Conservation (phyloP, 129 eudicot species). For the Daucus carota region DNA sequence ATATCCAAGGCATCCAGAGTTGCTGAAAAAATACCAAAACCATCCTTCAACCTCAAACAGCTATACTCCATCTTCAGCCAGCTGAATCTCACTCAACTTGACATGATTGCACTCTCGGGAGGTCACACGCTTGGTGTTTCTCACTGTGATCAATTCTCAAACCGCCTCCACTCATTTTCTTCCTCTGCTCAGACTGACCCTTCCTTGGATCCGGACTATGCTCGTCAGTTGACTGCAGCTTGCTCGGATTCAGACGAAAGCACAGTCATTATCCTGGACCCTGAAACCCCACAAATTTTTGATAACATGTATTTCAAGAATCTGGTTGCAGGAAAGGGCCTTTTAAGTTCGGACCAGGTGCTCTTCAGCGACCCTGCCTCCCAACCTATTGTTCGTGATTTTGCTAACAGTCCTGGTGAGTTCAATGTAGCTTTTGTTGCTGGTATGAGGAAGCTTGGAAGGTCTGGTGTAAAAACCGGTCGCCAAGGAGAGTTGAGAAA, state of each 20-base stretch:
- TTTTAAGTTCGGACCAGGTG: conserved; percentile 69
- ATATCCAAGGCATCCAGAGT: conserved; percentile 63
- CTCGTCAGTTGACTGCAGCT: conserved; percentile 40
- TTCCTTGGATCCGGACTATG: conserved; percentile 48
- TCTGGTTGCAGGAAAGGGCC: conserved; percentile 54
- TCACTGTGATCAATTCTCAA: conserved; percentile 58
- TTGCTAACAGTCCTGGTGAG: conserved; percentile 39
- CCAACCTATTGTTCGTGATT: conserved; percentile 43
- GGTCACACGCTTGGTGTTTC: conserved; percentile 75
- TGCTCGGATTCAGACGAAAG: conserved; percentile 56
- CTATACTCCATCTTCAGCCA: conserved; percentile 52
- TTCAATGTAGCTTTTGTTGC: conserved; percentile 55
- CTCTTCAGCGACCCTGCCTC: conserved; percentile 46
- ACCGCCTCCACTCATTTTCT: conserved; percentile 63
- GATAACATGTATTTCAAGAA: conserved; percentile 62
- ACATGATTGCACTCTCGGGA: conserved; percentile 83
- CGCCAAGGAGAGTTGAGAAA: conserved; percentile 58
- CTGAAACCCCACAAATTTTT: conserved; percentile 40
- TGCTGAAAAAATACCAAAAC: conserved; percentile 61
- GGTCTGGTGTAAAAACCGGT: conserved; percentile 58
- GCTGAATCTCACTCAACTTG: conserved; percentile 42
- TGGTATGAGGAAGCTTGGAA: conserved; percentile 73
- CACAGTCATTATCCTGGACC: conserved; percentile 58
- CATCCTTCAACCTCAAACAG: conserved; percentile 35
- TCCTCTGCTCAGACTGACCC: conserved; percentile 48